Base-by-base conservation (phyloP, 306 rosid species). In the Cucumis hystrix region DNA sequence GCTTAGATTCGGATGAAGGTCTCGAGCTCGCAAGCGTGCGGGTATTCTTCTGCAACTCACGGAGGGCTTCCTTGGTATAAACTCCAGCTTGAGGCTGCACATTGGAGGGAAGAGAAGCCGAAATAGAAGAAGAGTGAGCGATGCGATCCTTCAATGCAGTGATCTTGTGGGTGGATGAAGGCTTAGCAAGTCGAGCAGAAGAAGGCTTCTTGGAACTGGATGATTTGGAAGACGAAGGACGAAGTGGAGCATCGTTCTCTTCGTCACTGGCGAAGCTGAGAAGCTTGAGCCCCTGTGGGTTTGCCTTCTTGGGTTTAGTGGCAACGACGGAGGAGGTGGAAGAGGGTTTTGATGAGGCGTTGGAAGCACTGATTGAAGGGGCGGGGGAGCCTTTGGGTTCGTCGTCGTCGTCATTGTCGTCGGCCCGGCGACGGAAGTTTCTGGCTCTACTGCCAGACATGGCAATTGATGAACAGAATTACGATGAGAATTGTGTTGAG, bases 1-100 rank as follows among this genome's bases (percentile, higher is more conserved):
- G 88, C 82, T 85, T 85, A 17, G 90, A 81, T 60, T 90, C 89
- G 33, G 92, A 84, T 10, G 82, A 43, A 40, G 95, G 65, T 43
- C 87, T 81, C 17, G 96, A 80, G 79, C 85, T 85, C 55, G 86
- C 93, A 21, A 95, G 85, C 74, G 96, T 95, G 83, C 97, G 91
- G 4, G 98, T 89, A 79, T 92, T 92, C 89, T 95, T 95, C 90
- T 92, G 98, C 16, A 94, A 95, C 83, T 92, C 96, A 4, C 83
- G 96, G 74, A 94, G 97, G 8, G 97, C 88, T 82, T 94, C 97
- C 74, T 84, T 88, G 77, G 98, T 95, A 83, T 95, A 95, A 21
- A 82, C 86, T 13, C 98, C 97, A 9, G 97, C 98, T 80, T 87
- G 97, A 14, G 98, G 98, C 52, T 89, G 96, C 68, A 95, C 97